phyloP scores from a whole-genome alignment of 2,329 filamentous ascomycete genomes.

The Beauveria sp. region DNA sequence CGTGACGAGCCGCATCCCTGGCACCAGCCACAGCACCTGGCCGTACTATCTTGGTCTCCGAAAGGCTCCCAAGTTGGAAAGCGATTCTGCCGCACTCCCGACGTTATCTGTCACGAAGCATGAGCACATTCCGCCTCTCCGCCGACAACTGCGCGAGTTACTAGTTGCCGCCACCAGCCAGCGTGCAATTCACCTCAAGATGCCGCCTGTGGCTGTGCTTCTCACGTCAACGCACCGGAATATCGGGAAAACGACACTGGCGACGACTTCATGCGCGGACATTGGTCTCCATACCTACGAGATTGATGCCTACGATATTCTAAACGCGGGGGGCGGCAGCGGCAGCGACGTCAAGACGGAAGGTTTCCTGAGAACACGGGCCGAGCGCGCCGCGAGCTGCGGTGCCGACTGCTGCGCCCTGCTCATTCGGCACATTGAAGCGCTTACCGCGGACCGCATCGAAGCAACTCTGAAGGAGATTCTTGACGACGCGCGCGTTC shows the following conservation, averaged over 20 bases:
- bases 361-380: constrained; percentile 77
- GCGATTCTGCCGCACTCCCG: constrained; percentile 27
- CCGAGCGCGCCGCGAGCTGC: constrained; percentile 82
- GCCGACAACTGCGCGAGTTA: constrained; percentile 70
- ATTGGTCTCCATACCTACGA: constrained; percentile 84
- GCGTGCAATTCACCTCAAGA: constrained; percentile 74
- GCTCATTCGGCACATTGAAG: constrained; percentile 84
- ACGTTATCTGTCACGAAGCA: constrained; percentile 39
- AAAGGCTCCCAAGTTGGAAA: constrained; percentile 46
- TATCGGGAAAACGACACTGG: constrained; percentile 83
- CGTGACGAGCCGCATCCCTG: constrained; percentile 72
- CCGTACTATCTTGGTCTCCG: constrained; percentile 81
- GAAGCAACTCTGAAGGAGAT: constrained; percentile 78
- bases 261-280: constrained; percentile 71
- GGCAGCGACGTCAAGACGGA: constrained; percentile 92
- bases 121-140: constrained; percentile 50
- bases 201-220: constrained; percentile 82
- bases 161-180: constrained; percentile 84
- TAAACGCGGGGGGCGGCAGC: constrained; percentile 77
- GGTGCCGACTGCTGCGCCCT: constrained; percentile 76
- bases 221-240: constrained; percentile 86
- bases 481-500: constrained; percentile 66
- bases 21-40: constrained; percentile 71
- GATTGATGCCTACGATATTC: constrained; percentile 87
- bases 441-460: constrained; percentile 85